Conservation (phyloP, 768 basidiomycete species). For the Leccinum subtestaceum region DNA sequence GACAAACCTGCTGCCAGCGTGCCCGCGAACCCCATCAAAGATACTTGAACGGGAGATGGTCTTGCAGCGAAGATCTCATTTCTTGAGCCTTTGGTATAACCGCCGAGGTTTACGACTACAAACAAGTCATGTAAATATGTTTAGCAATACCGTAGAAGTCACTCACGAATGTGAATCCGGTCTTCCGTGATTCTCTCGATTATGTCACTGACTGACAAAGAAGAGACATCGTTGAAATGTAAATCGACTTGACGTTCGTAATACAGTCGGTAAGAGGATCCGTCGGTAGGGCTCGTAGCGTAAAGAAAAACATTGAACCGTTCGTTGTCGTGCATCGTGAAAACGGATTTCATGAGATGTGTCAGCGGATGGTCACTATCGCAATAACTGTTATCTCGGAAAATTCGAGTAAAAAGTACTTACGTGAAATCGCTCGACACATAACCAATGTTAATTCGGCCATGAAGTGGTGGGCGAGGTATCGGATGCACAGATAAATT, state of each 20-base stretch:
- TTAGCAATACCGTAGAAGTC: background rate
- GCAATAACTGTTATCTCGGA: background rate
- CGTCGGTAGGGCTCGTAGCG: slow-evolving; percentile 48
- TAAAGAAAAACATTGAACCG: slow-evolving; percentile 45
- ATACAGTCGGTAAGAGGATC: slow-evolving; percentile 40
- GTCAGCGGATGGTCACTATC: slow-evolving; percentile 49
- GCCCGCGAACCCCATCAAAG: slow-evolving; percentile 51
- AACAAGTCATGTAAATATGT: background rate
- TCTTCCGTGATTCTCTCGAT: slow-evolving; percentile 40
- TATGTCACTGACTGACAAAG: slow-evolving; percentile 35
- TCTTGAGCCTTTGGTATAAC: slow-evolving; percentile 51
- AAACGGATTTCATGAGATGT: slow-evolving; percentile 52
- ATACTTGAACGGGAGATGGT: slow-evolving; percentile 47
- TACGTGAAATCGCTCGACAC: slow-evolving; percentile 48
- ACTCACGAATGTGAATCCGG: slow-evolving; percentile 46
- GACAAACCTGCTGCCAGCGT: slow-evolving; percentile 39
- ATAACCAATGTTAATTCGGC: slow-evolving; percentile 47
- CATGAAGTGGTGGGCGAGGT: slow-evolving; percentile 38
- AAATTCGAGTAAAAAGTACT: slow-evolving; percentile 7
- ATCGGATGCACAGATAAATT: slow-evolving; percentile 38
- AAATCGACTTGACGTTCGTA: slow-evolving; percentile 39
- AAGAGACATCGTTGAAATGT: slow-evolving; percentile 43
- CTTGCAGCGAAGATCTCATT: slow-evolving; percentile 53
- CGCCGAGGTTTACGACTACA: slow-evolving; percentile 44
- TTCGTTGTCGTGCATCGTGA: slow-evolving; percentile 40